Percentiles rank a stretch among this genome's conserved stretches.
Conservation (phyloP, 176 grass and related monocot species). For the Eleusine coracana region DNA sequence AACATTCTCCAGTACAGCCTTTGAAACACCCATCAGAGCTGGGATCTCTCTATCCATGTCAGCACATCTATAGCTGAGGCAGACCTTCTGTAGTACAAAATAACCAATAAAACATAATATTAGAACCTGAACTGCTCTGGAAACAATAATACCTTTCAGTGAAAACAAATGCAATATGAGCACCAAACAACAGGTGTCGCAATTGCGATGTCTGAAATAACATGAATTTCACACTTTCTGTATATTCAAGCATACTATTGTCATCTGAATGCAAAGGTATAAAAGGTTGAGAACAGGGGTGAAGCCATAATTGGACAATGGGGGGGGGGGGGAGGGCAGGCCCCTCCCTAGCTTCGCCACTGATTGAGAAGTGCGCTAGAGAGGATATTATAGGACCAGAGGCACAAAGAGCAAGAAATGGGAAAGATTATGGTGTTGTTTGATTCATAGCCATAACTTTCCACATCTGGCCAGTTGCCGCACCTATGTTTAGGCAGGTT, state of each 20-base stretch:
- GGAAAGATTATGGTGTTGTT: conserved; percentile 12
- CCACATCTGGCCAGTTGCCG: background rate
- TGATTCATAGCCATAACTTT: background rate
- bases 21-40: conserved; percentile 95
- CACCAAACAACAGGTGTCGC: conserved; percentile 3
- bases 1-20: conserved; percentile 95
- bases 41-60: conserved; percentile 99
- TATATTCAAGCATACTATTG: background rate
- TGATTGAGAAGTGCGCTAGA: background rate
- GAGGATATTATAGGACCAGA: background rate
- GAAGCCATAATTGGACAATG: too few relatives aligned
- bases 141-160: conserved; percentile 12
- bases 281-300: background rate
- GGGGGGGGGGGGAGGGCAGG: too few relatives aligned
- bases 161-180: conserved; percentile 14
- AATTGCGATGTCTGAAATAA: background rate
- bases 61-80: conserved; percentile 94
- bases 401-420: background rate
- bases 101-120: conserved; percentile 27
- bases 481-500: background rate
- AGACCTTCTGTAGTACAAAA: conserved; percentile 83
- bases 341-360: too few relatives aligned
- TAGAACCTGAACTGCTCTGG: background rate
- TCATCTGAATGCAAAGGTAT: conserved; percentile 19
- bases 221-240: conserved; percentile 25